A percentile compares a stretch with the other conserved stretches of the same genome.
Evolutionary conservation across 2,329 filamentous ascomycete species (phyloP).

Genomic region (Colletotrichum eleusines): DNA sequence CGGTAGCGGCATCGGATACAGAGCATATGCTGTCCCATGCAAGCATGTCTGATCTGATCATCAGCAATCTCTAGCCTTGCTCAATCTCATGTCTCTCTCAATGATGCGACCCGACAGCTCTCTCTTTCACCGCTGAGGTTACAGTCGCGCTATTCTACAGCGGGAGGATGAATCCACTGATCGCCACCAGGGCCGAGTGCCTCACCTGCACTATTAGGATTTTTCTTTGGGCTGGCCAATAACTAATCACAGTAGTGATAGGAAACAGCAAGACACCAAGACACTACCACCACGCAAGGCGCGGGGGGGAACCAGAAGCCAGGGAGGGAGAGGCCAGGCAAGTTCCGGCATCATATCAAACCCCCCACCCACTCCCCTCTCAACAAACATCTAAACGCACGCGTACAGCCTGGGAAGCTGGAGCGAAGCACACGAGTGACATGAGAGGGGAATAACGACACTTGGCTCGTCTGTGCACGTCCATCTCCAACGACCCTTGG

Average conservation of each 20-base stretch:
- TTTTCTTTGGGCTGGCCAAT: slow-evolving; percentile 41
- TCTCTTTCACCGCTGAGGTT: slow-evolving; percentile 38
- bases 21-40: neutral
- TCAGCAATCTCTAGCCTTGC: slow-evolving; percentile 10
- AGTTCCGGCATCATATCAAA: slow-evolving; percentile 33
- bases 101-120: slow-evolving; percentile 25
- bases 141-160: slow-evolving; percentile 41
- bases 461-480: neutral
- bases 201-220: slow-evolving; percentile 42
- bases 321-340: slow-evolving; percentile 24
- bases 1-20: neutral
- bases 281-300: neutral
- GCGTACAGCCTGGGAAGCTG: slow-evolving; percentile 13
- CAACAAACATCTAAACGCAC: neutral
- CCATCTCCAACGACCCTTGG: neutral
- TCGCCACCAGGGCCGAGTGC: slow-evolving; percentile 39
- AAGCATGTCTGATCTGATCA: neutral
- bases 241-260: slow-evolving; percentile 24
- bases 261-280: slow-evolving; percentile 12
- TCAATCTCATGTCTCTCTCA: slow-evolving; percentile 10
- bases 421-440: slow-evolving; percentile 11
- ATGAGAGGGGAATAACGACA: neutral
- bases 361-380: neutral
- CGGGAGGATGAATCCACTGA: slow-evolving; percentile 42
- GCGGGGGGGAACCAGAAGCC: slow-evolving; percentile 6